Evolutionary conservation across 257 asterid genomes (phyloP).

Genomic region (Solanum chiquidenum): DNA sequence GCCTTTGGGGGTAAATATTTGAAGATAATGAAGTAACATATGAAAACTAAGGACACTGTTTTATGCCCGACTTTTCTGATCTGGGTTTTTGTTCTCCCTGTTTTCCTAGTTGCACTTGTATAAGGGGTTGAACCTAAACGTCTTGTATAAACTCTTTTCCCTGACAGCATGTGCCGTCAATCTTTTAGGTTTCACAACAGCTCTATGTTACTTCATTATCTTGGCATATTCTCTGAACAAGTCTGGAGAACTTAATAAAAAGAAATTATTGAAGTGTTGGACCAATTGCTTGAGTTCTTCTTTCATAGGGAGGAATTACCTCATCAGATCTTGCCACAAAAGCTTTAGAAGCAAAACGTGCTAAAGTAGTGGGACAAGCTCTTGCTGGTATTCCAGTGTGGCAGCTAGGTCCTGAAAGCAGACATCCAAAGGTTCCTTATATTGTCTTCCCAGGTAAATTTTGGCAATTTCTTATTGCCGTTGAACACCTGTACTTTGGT

Average conservation of each 20-base stretch:
- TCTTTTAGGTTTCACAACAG: neutral
- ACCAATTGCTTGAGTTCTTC: neutral
- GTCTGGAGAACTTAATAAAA: neutral
- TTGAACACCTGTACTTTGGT: neutral
- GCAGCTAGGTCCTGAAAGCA: constrained; percentile 97
- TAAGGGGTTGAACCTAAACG: neutral
- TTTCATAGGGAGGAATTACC: constrained; percentile 86
- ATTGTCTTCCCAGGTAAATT: constrained; percentile 89
- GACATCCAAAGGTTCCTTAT: constrained; percentile 86
- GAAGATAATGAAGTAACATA: neutral
- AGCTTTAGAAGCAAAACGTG: constrained; percentile 86
- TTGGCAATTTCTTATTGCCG: neutral
- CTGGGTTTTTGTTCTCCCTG: neutral
- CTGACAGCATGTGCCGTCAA: neutral
- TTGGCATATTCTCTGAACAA: neutral
- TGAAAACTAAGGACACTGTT: neutral
- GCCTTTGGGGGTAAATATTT: neutral
- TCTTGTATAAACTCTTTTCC: neutral
- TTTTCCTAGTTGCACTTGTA: neutral
- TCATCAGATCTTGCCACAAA: constrained; percentile 97
- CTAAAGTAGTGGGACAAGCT: constrained; percentile 92
- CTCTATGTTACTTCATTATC: neutral
- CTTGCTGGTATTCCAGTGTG: constrained; percentile 92
- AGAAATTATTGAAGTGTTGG: neutral
- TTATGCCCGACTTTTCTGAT: neutral